Evolutionary conservation across 2,329 filamentous ascomycete genomes (phyloP), one percentile per base, ranked within the genome.

Genomic region (Diaporthe australafricana): DNA sequence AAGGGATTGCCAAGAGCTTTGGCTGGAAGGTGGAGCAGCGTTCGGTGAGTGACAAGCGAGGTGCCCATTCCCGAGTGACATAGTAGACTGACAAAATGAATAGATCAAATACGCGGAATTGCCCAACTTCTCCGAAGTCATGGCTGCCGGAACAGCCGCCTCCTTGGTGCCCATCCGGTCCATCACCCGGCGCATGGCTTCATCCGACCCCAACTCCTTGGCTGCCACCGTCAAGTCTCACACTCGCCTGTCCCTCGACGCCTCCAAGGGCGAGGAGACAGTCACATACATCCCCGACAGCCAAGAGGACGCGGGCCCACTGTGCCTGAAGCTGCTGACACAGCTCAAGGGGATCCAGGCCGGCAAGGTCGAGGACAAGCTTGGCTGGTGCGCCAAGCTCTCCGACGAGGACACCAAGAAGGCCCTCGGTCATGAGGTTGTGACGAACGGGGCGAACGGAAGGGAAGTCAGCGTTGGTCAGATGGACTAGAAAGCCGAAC

Each of bases 101-200:
- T 76, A 91, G 88, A 92, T 94, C 81, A 89, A 87, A 82, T 91
- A 90, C 79, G 76, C 81, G 22, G 89, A 91, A 77, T 84, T 91
- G 22, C 81, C 85, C 14, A 75, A 79, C 68, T 89, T 89, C 76
- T 80, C 78, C 65, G 96, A 98, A 83, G 91, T 99, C 67, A 91
- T 98, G 83, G 96, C 96, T 5, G 95, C 95, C 3, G 96, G 96
- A 1, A 98, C 96, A 0, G 96, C 96, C 0, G 96, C 95, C 0
- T 94, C 94, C 0, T 87, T 99, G 68, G 95, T 98, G 3, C 96
- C 96, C 1, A 96, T 98, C 82, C 93, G 93, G 74, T 96, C 93
- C 76, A 97, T 98, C 80, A 96, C 94, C 3, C 90, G 95, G 77
- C 88, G 86, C 53, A 74, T 83, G 56, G 75, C 79, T 65, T 76